Evolutionary conservation across 2,329 filamentous ascomycete genomes (phyloP).

Genomic region (Trichophyton schoenleinii): DNA sequence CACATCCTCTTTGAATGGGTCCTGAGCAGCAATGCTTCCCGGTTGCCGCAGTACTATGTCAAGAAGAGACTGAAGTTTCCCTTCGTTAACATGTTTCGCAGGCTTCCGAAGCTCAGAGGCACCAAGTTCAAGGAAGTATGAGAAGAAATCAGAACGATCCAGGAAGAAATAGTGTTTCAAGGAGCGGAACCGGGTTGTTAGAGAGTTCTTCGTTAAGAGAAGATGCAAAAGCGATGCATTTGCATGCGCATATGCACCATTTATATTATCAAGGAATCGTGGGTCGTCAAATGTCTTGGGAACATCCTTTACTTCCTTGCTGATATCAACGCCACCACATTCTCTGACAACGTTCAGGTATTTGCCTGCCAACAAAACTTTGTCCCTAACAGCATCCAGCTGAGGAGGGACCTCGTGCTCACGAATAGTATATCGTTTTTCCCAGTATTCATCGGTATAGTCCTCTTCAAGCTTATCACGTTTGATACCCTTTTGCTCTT

Average conservation of each 20-base stretch:
- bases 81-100: conserved; percentile 75
- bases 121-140: conserved; percentile 88
- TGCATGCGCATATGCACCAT: conserved; percentile 84
- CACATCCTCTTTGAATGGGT: conserved; percentile 97
- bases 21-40: conserved; percentile 81
- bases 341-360: conserved; percentile 96
- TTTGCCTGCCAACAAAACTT: conserved; percentile 88
- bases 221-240: conserved; percentile 87
- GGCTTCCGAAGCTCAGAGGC: conserved; percentile 82
- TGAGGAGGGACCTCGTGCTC: conserved; percentile 87
- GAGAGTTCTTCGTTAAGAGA: conserved; percentile 79
- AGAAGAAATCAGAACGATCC: conserved; percentile 94
- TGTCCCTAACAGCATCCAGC: conserved; percentile 79
- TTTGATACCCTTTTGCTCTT: conserved; percentile 89
- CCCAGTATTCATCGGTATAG: conserved; percentile 99
- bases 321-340: conserved; percentile 89
- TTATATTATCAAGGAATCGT: conserved; percentile 90
- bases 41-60: conserved; percentile 93
- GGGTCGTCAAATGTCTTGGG: conserved; percentile 84
- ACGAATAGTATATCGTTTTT: conserved; percentile 88
- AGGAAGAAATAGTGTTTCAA: conserved; percentile 99
- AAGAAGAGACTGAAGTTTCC: conserved; percentile 88
- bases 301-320: conserved; percentile 76
- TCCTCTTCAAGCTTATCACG: conserved; percentile 85
- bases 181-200: conserved; percentile 75